phyloP scores from a whole-genome alignment of 169 alveolate species.

The Toxoplasma gondii region DNA sequence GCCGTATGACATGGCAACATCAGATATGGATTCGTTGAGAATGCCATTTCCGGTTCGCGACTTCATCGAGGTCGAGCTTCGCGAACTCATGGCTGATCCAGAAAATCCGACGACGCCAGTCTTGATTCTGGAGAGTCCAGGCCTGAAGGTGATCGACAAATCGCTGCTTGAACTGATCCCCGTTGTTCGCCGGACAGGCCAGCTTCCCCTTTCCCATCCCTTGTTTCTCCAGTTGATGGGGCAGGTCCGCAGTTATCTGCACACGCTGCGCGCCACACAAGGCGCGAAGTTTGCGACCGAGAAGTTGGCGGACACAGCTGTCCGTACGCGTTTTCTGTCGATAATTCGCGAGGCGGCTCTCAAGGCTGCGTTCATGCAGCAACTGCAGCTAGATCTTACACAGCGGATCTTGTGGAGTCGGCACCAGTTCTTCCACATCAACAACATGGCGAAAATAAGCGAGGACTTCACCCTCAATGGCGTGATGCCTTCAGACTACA shows the following conservation, averaged over 20 bases:
- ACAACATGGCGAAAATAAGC: slow-evolving; percentile 6
- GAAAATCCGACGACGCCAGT: not conserved
- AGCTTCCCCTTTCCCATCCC: not conserved
- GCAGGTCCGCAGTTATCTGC: slow-evolving; percentile 3
- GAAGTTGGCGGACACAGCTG: not conserved
- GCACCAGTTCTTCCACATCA: slow-evolving; percentile 4
- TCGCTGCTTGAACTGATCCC: not conserved
- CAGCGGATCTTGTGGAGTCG: not conserved
- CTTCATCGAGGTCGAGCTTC: not conserved
- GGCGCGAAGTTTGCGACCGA: not conserved
- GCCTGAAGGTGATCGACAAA: not conserved
- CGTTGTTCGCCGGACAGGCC: not conserved
- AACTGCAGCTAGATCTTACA: not conserved
- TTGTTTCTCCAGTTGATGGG: not conserved
- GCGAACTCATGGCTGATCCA: not conserved
- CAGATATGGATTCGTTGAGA: not conserved
- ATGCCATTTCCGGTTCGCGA: slow-evolving; percentile 6
- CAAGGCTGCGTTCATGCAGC: not conserved
- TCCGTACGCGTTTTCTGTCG: not conserved
- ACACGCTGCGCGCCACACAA: not conserved
- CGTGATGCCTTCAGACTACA: not conserved
- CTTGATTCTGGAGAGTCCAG: not conserved
- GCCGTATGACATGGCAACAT: not conserved
- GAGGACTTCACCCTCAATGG: not conserved
- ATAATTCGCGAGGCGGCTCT: slow-evolving; percentile 1